Percentiles rank a stretch among this genome's conserved stretches.
Evolutionary conservation across 306 rosid species (phyloP).

Genomic region (Pterocarpus macrocarpus): DNA sequence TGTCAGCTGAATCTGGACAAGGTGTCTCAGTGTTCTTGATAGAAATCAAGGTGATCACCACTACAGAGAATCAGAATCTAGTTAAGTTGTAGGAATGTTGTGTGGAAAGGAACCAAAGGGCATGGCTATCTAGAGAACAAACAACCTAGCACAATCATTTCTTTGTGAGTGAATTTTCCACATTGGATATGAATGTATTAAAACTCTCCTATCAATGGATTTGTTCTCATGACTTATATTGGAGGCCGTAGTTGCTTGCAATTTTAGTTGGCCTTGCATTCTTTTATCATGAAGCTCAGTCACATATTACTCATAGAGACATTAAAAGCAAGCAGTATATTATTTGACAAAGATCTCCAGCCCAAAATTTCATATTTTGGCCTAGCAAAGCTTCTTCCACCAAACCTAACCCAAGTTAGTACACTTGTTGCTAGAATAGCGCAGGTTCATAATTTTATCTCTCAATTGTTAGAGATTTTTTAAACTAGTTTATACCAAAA

Average conservation of each 20-base stretch:
- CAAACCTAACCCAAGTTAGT: conserved; percentile 76
- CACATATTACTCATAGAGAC: conserved; percentile 87
- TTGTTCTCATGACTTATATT: conserved; percentile 50
- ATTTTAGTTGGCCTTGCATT: conserved; percentile 73
- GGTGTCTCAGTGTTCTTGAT: conserved; percentile 78
- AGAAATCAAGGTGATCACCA: conserved; percentile 80
- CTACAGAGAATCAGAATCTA: conserved; percentile 76
- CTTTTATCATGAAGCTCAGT: conserved; percentile 76
- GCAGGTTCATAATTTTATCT: conserved; percentile 55
- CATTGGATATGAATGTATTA: conserved; percentile 15
- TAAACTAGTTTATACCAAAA: conserved; percentile 1
- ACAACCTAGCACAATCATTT: conserved; percentile 80
- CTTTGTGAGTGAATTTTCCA: conserved; percentile 55
- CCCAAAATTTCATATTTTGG: conserved; percentile 92
- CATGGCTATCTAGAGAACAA: conserved; percentile 89
- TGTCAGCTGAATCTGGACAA: conserved; percentile 54
- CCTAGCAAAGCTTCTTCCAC: conserved; percentile 80
- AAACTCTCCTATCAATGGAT: conserved; percentile 28
- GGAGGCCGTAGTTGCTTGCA: conserved; percentile 64
- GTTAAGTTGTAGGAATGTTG: conserved; percentile 88
- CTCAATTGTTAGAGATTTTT: conserved; percentile 11
- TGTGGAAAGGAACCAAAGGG: conserved; percentile 69
- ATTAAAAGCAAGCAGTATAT: conserved; percentile 81
- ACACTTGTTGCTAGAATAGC: conserved; percentile 85
- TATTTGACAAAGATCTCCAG: conserved; percentile 66